Evolutionary conservation across 1,139 yeast genomes (phyloP).

Genomic region (Trichomonascaceae sp.): DNA sequence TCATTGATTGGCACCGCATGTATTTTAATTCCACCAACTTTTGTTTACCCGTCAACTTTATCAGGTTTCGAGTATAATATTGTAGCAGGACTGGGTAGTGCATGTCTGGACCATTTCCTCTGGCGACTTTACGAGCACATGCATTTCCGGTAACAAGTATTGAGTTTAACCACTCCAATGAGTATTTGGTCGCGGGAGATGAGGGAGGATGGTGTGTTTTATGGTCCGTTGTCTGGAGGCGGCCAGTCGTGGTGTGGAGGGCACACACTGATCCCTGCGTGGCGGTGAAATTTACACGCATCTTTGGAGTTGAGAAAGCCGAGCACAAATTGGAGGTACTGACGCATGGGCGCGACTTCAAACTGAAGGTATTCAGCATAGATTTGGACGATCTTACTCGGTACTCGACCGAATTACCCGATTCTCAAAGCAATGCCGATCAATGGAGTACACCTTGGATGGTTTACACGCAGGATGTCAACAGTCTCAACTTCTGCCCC

Average conservation of each 20-base stretch:
- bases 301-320: background rate
- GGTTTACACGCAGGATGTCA: conserved; percentile 25
- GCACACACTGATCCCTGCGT: conserved; percentile 24
- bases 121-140: conserved; percentile 20
- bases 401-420: conserved; percentile 11
- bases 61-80: too few species aligned
- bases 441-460: conserved; percentile 23
- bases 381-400: conserved; percentile 2
- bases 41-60: too few species aligned
- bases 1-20: too few species aligned
- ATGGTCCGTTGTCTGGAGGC: conserved; percentile 25
- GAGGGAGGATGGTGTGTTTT: conserved; percentile 28
- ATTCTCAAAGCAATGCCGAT: conserved; percentile 5
- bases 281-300: conserved; percentile 9
- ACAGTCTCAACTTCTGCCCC: conserved; percentile 28
- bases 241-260: conserved; percentile 26
- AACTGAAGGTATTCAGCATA: conserved; percentile 14
- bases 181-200: conserved; percentile 22
- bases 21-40: too few species aligned
- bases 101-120: conserved; percentile 5
- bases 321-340: conserved; percentile 10
- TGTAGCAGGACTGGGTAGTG: too few species aligned
- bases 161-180: conserved; percentile 11
- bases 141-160: conserved; percentile 17
- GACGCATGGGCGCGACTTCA: conserved; percentile 30